A percentile compares a stretch with the other conserved stretches of the same genome.
These are phyloP conservation scores for Flaveria brownii DNA, from an alignment of 129 eudicot species.

Conservation along the genomic window DNA sequence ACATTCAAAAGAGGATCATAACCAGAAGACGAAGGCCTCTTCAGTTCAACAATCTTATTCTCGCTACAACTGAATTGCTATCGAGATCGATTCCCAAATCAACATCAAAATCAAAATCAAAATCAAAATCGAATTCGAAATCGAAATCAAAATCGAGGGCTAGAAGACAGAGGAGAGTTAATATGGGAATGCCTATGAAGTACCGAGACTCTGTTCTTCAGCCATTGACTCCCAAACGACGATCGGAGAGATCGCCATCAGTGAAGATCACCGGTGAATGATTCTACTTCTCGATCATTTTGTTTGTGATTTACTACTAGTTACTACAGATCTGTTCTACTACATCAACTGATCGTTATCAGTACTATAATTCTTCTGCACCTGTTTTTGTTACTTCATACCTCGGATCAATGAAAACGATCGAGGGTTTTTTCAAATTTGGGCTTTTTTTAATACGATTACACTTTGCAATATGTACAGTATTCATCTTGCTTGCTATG, in stretches of 20 bases:
- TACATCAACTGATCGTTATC: slow-evolving; percentile 6
- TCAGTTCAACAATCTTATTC: slow-evolving; percentile 31
- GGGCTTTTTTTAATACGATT: neutral
- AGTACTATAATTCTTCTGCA: neutral
- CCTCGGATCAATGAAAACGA: slow-evolving; percentile 15
- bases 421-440: slow-evolving; percentile 20
- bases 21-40: slow-evolving; percentile 34
- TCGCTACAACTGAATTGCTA: slow-evolving; percentile 15
- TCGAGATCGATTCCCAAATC: too few species aligned
- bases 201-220: slow-evolving; percentile 43
- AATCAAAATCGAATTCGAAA: neutral
- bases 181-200: slow-evolving; percentile 40
- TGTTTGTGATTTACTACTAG: slow-evolving; percentile 1
- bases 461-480: neutral
- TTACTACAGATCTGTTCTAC: slow-evolving; percentile 16
- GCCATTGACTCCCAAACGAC: slow-evolving; percentile 30
- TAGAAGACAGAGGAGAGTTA: slow-evolving; percentile 31
- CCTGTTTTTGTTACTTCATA: neutral
- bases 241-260: slow-evolving; percentile 20
- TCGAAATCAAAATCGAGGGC: slow-evolving; percentile 18
- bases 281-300: neutral
- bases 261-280: slow-evolving; percentile 21
- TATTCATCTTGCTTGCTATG: neutral
- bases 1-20: slow-evolving; percentile 52
- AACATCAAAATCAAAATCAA: neutral